Conservation (phyloP, 179 eudicot genomes). For the Spinacia oleracea region DNA sequence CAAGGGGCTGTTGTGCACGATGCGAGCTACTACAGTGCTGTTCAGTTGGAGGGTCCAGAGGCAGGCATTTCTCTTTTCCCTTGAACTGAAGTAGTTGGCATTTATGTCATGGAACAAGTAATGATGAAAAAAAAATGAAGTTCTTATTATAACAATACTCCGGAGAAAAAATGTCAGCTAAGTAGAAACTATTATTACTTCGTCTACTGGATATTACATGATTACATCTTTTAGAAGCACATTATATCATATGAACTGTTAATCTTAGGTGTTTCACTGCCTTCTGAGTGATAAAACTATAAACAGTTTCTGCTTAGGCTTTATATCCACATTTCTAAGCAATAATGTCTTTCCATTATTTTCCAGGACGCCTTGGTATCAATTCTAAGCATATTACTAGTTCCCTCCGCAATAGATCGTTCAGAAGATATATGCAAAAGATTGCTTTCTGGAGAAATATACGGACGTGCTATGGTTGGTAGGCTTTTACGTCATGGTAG, state of each 20-base stretch:
- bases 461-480: slow-evolving; percentile 76
- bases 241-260: background rate
- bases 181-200: background rate
- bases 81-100: background rate
- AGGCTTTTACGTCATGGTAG: background rate
- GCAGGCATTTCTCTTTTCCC: slow-evolving; percentile 40
- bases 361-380: slow-evolving; percentile 59
- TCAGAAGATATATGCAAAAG: slow-evolving; percentile 31
- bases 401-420: slow-evolving; percentile 40
- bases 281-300: slow-evolving; percentile 4
- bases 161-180: no score
- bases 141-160: background rate
- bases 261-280: background rate
- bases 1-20: slow-evolving; percentile 77
- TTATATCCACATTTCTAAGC: background rate
- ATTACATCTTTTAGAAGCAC: background rate
- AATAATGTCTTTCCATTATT: background rate
- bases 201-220: background rate
- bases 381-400: slow-evolving; percentile 50
- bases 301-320: background rate
- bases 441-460: slow-evolving; percentile 51
- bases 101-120: background rate
- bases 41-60: slow-evolving; percentile 82
- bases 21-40: slow-evolving; percentile 67
- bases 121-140: background rate